A percentile compares a stretch with the other conserved stretches of the same genome.
These are phyloP conservation scores for Eucalyptus tenuipes DNA, from an alignment of 345 rosid species.

Conservation along the genomic window DNA sequence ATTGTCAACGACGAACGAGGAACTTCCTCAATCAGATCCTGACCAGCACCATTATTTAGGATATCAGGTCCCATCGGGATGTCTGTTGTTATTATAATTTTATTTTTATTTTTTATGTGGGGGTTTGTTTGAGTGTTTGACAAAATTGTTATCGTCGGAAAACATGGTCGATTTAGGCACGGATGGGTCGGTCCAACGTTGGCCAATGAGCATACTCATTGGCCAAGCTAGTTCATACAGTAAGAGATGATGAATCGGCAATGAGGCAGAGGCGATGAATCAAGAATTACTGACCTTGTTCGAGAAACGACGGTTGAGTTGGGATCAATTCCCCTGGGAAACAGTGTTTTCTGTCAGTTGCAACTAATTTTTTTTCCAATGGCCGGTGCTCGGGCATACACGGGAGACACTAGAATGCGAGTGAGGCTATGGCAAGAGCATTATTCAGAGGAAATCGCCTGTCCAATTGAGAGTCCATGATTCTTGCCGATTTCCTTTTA, in stretches of 20 bases:
- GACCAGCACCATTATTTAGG: neutral
- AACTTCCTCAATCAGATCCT: neutral
- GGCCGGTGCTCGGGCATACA: neutral
- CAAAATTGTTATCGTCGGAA: no score
- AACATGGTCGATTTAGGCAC: no score
- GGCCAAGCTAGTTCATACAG: neutral
- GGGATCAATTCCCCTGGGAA: neutral
- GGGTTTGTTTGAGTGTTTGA: neutral
- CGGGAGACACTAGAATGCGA: neutral
- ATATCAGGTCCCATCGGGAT: neutral
- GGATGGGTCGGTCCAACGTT: no score
- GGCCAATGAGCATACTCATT: neutral
- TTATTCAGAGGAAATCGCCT: neutral
- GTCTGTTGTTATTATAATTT: neutral
- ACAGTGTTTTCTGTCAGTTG: neutral
- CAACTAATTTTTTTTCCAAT: neutral
- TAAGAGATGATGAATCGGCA: neutral
- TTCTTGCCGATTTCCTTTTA: no score
- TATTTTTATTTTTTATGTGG: neutral
- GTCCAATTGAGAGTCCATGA: neutral
- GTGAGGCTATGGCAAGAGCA: neutral
- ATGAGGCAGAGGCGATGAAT: no score
- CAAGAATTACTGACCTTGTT: no score
- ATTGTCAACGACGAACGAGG: no score
- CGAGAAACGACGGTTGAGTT: accelerated